Evolutionary conservation across 805 yeast species (phyloP), one percentile per base, ranked within the genome.

Genomic region (Metschnikowia hibisci): DNA sequence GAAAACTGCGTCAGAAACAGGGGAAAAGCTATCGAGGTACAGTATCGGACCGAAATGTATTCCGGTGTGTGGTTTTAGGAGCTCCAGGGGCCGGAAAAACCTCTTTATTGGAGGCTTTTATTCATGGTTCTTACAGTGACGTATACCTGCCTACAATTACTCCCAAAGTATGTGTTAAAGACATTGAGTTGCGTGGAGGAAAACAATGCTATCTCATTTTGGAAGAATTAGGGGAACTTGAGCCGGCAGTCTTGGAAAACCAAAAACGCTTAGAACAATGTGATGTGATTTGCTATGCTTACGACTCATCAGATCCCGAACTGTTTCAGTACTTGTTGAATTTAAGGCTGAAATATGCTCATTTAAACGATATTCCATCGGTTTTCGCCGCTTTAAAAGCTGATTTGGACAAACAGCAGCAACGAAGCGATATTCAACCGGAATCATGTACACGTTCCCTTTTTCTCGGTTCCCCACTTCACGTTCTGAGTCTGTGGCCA

Each of bases 221-320:
- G 41, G 96, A 91, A 60, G 99, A 93, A 55, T 67, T 89, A 31
- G 96, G 96, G 0, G 95, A 86, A 49, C 67, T 85, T 25, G 96
- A 87, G 58, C 81, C 86, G 0, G 95, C 93, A 0, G 79, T 89
- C 4, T 61, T 91, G 18, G 91, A 81, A 38, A 87, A 90, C 58
- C 74, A 73, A 29, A 60, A 67, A 12, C 74, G 88, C 40, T 61
- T 91, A 8, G 87, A 84, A 42, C 84, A 84, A 40, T 93, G 98
- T 64, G 99, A 93, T 61, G 96, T 89, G 3, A 60, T 93, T 1
- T 93, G 98, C 62, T 75, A 86, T 56, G 76, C 89, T 0, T 93
- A 93, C 62, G 99, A 93, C 60, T 88, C 97, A 0, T 83, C 96
- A 0, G 97, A 93, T 58, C 97, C 99, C 0, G 95, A 91, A 43